Evolutionary conservation across 345 rosid species (phyloP).

Genomic region (Syzygium oleosum): DNA sequence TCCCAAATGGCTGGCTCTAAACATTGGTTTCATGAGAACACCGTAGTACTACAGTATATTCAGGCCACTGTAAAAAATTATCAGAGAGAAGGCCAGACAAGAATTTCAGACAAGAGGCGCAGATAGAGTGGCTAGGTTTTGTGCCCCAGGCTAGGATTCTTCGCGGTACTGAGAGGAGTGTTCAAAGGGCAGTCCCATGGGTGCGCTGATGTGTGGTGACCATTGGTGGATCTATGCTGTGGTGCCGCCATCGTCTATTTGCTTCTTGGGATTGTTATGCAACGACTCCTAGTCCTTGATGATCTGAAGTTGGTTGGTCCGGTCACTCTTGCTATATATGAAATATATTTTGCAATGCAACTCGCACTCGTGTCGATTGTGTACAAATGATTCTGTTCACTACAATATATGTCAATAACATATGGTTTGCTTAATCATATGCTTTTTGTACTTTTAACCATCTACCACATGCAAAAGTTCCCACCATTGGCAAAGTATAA

Average conservation of each 20-base stretch:
- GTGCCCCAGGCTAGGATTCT: background rate
- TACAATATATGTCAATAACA: background rate
- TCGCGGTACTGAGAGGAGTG: background rate
- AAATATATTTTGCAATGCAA: background rate
- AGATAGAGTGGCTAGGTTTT: background rate
- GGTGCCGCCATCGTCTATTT: background rate
- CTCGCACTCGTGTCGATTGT: background rate
- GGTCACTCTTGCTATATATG: background rate
- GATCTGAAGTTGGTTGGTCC: background rate
- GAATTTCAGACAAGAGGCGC: background rate
- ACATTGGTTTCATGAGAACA: constrained; percentile 4
- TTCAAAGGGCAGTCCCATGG: background rate
- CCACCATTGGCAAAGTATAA: background rate
- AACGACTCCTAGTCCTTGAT: background rate
- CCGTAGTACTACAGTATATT: background rate
- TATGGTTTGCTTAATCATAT: background rate
- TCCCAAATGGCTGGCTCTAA: constrained; percentile 46
- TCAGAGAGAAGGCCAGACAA: background rate
- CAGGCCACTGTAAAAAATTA: background rate
- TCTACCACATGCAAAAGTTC: background rate
- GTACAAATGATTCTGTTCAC: background rate
- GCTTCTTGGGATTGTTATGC: background rate
- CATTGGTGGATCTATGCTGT: background rate
- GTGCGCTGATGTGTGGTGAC: background rate
- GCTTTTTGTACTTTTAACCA: background rate